phyloP scores from a whole-genome alignment of 495 filamentous ascomycete species.

The Talaromyces adpressus region DNA sequence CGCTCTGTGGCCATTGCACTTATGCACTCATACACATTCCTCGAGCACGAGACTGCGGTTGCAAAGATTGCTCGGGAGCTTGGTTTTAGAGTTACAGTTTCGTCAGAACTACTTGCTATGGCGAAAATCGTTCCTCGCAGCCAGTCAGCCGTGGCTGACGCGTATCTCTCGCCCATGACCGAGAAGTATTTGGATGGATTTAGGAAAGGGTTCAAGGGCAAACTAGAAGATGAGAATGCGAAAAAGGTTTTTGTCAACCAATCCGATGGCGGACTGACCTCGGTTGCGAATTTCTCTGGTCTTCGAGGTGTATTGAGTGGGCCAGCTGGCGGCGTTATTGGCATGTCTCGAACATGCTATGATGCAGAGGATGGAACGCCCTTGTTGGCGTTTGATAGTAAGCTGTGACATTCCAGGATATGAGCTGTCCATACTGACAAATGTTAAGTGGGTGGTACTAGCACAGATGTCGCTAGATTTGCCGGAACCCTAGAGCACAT shows the following conservation, averaged over 20 bases:
- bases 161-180: conserved; percentile 92
- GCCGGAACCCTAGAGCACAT: conserved; percentile 94
- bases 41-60: conserved; percentile 43
- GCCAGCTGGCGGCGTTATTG: conserved; percentile 72
- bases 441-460: conserved; percentile 69
- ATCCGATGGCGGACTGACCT: conserved; percentile 48
- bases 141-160: conserved; percentile 90
- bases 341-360: conserved; percentile 89
- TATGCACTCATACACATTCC: conserved; percentile 50
- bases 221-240: conserved; percentile 38
- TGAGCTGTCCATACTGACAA: background rate
- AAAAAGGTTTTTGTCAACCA: conserved; percentile 53
- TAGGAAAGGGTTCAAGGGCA: conserved; percentile 52
- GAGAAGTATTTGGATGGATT: conserved; percentile 94
- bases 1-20: conserved; percentile 46
- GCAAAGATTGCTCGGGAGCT: conserved; percentile 40
- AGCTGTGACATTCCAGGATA: conserved; percentile 2
- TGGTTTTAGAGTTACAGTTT: conserved; percentile 50
- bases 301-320: conserved; percentile 53
- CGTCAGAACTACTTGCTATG: conserved; percentile 73
- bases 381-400: conserved; percentile 87
- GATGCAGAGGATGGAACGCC: conserved; percentile 83
- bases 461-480: conserved; percentile 89
- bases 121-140: conserved; percentile 68
- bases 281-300: conserved; percentile 50